Conservation (phyloP, 306 rosid genomes). For the Luffa aegyptiaca region DNA sequence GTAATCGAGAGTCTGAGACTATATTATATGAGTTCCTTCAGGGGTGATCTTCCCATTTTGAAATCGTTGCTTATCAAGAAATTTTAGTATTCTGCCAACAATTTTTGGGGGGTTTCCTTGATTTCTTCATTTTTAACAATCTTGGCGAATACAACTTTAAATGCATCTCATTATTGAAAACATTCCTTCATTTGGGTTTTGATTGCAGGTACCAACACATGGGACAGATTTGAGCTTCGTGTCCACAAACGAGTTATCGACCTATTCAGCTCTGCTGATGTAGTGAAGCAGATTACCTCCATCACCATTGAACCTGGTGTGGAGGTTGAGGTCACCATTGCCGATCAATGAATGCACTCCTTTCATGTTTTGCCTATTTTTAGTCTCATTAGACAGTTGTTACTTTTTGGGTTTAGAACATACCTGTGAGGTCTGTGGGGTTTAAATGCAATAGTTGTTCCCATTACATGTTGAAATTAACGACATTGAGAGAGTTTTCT, state of each 20-base stretch:
- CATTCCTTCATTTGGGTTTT: not conserved
- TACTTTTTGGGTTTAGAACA: not conserved
- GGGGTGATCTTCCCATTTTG: not conserved
- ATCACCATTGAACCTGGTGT: slow-evolving; percentile 95
- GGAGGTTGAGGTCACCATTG: slow-evolving; percentile 88
- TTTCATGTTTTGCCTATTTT: not conserved
- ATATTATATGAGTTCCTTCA: not conserved
- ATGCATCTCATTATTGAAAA: not conserved
- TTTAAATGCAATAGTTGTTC: not conserved
- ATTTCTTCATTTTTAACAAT: not conserved
- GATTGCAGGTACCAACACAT: slow-evolving; percentile 74
- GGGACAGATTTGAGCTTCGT: slow-evolving; percentile 81
- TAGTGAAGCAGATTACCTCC: slow-evolving; percentile 90
- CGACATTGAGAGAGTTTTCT: not conserved
- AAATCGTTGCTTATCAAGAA: not conserved
- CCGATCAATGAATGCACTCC: slow-evolving; percentile 26
- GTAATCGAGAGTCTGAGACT: not conserved
- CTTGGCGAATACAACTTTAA: not conserved
- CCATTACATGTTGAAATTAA: not conserved
- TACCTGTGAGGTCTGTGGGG: not conserved
- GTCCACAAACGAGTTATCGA: slow-evolving; percentile 92
- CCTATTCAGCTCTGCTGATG: slow-evolving; percentile 86
- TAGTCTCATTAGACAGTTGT: not conserved
- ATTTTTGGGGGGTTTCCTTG: not conserved
- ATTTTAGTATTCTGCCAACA: not conserved